phyloP scores from a whole-genome alignment of 2,329 filamentous ascomycete species.

The Fusarium protoensiforme region DNA sequence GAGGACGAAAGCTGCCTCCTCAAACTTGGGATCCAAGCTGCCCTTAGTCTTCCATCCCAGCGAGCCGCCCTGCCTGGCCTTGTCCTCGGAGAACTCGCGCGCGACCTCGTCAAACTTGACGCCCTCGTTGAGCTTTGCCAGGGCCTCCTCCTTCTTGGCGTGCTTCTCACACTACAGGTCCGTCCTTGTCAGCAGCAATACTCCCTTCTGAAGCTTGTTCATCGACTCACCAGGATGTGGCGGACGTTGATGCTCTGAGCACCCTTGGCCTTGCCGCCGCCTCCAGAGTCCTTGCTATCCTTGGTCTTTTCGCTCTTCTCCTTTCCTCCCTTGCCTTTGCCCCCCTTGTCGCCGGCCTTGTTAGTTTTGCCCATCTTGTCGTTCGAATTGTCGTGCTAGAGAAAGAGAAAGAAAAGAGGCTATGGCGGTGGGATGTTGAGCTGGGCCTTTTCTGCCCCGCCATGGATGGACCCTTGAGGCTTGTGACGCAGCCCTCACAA shows the following conservation, averaged over 20 bases:
- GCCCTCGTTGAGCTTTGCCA: conserved; percentile 74
- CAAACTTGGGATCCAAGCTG: conserved; percentile 74
- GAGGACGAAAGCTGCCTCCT: conserved; percentile 76
- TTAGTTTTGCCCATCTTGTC: conserved; percentile 49
- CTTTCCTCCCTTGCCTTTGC: conserved; percentile 47
- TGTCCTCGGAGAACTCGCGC: conserved; percentile 79
- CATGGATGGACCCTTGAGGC: conserved; percentile 25
- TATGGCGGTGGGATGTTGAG: conserved; percentile 19
- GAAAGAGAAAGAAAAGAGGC: conserved; percentile 1
- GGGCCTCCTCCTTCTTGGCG: conserved; percentile 79
- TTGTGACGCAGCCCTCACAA: background rate
- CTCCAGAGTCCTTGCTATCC: conserved; percentile 43
- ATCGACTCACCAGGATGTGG: conserved; percentile 70
- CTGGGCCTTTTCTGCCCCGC: conserved; percentile 22
- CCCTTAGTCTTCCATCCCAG: conserved; percentile 80
- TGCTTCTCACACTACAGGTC: conserved; percentile 74
- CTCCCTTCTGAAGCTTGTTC: conserved; percentile 11
- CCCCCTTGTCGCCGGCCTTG: conserved; percentile 53
- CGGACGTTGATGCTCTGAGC: conserved; percentile 78
- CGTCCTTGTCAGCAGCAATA: conserved; percentile 10
- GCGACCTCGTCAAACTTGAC: conserved; percentile 82
- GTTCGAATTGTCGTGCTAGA: conserved; percentile 7
- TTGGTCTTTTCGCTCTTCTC: conserved; percentile 35
- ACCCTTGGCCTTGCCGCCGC: conserved; percentile 59
- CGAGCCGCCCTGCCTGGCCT: conserved; percentile 76